A percentile compares a stretch with the other conserved stretches of the same genome.
These are phyloP conservation scores for Metarhizium robertsii DNA, from an alignment of 2,329 filamentous ascomycete genomes.

Conservation along the genomic window DNA sequence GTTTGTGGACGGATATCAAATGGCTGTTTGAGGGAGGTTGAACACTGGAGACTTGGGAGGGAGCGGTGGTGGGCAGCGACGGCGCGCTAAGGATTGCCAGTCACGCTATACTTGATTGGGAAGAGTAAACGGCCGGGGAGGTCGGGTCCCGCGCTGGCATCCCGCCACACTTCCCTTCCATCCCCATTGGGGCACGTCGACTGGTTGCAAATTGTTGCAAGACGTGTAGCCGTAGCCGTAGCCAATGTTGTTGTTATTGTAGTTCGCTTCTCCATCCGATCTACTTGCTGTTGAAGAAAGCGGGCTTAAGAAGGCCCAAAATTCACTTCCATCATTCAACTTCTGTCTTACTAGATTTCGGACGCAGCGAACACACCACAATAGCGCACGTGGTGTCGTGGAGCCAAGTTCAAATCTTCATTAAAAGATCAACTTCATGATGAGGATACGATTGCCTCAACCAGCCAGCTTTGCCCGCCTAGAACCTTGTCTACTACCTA, in stretches of 20 bases:
- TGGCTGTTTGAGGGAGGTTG: conserved; percentile 3
- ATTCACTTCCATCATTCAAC: too few species aligned
- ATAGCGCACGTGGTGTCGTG: too few species aligned
- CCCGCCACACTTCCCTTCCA: background rate
- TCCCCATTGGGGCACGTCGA: background rate
- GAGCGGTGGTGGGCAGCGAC: background rate
- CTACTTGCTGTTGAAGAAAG: background rate
- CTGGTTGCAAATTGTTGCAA: background rate
- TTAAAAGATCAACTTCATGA: too few species aligned
- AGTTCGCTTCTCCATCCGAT: too few species aligned
- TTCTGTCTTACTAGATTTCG: too few species aligned
- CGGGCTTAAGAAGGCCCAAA: too few species aligned
- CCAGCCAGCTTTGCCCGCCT: too few species aligned
- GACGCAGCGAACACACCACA: too few species aligned
- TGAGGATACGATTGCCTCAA: too few species aligned
- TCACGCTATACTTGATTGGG: conserved; percentile 8
- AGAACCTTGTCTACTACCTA: too few species aligned
- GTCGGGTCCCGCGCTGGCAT: conserved; percentile 6
- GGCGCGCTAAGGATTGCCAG: conserved; percentile 1
- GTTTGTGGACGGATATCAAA: background rate
- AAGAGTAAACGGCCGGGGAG: conserved; percentile 7
- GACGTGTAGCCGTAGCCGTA: background rate
- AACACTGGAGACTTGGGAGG: conserved; percentile 1
- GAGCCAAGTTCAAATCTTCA: too few species aligned
- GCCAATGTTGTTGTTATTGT: background rate